These are phyloP conservation scores for Dioszegia crocea DNA, from an alignment of 768 basidiomycete genomes.

Conservation along the genomic window DNA sequence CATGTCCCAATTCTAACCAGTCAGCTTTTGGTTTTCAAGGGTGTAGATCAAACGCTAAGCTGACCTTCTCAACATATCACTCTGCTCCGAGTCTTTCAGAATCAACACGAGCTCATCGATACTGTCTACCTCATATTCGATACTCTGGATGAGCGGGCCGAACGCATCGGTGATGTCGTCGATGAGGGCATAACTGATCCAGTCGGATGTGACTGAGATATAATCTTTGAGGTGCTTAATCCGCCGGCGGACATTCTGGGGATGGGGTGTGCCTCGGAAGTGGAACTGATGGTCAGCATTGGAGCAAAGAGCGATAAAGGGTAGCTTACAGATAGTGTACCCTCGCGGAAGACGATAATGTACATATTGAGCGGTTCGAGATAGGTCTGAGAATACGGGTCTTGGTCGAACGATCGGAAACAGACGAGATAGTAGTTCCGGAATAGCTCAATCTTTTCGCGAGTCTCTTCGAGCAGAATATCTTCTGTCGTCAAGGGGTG, in stretches of 20 bases:
- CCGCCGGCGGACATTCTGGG: constrained; percentile 92
- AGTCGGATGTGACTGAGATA: constrained; percentile 96
- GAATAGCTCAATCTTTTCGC: constrained; percentile 99
- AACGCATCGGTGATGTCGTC: constrained; percentile 99
- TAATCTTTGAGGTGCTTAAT: constrained; percentile 99
- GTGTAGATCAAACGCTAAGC: constrained; percentile 16
- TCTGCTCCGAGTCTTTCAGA: constrained; percentile 90
- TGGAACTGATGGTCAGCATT: constrained; percentile 66
- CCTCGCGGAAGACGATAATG: constrained; percentile 96
- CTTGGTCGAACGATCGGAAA: constrained; percentile 98
- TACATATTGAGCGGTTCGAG: constrained; percentile 99
- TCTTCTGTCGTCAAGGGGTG: constrained; percentile 99
- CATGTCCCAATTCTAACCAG: constrained; percentile 88
- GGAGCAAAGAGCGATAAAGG: not conserved
- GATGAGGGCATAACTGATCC: constrained; percentile 99
- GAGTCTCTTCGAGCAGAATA: constrained; percentile 98
- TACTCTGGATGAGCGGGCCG: constrained; percentile 94
- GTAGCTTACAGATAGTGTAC: constrained; percentile 76
- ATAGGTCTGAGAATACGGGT: constrained; percentile 92
- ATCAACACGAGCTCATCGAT: constrained; percentile 98
- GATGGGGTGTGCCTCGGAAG: constrained; percentile 93
- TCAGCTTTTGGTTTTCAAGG: constrained; percentile 13
- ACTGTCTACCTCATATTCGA: constrained; percentile 98
- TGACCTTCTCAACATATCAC: constrained; percentile 84
- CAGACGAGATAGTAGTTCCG: constrained; percentile 98